Conservation (phyloP, 768 basidiomycete genomes). For the Termitomyces sp. region DNA sequence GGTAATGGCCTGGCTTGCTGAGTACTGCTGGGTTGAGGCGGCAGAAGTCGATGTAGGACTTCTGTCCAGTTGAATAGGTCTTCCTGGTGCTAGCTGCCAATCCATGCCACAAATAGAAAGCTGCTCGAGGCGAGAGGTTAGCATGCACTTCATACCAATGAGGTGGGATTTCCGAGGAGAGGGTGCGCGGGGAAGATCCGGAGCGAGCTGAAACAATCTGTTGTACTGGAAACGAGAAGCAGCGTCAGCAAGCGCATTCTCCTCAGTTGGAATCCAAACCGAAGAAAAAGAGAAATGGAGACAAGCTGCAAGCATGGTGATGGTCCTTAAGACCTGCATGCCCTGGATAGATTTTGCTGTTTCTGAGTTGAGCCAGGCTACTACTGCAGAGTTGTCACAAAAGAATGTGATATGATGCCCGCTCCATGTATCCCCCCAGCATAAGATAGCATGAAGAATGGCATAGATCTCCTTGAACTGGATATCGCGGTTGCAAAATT, state of each 20-base stretch:
- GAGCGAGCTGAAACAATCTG: background rate
- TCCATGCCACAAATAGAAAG: background rate
- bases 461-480: too few species aligned
- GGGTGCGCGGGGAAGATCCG: background rate
- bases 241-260: background rate
- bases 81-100: constrained; percentile 21
- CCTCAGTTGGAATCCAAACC: background rate
- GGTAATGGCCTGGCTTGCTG: constrained; percentile 1
- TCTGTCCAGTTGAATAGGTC: constrained; percentile 24
- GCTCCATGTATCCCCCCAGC: too few species aligned
- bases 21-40: constrained; percentile 11
- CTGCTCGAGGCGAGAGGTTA: background rate
- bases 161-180: background rate
- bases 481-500: too few species aligned
- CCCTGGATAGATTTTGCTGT: too few species aligned
- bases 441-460: too few species aligned
- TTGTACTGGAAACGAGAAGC: background rate
- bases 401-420: too few species aligned
- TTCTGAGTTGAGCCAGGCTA: too few species aligned
- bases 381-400: too few species aligned
- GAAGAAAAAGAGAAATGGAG: too few species aligned
- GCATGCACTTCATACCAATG: background rate
- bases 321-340: too few species aligned
- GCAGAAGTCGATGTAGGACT: constrained; percentile 23
- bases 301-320: too few species aligned